Evolutionary conservation across 495 filamentous ascomycete genomes (phyloP).

Genomic region (Tuber borchii): DNA sequence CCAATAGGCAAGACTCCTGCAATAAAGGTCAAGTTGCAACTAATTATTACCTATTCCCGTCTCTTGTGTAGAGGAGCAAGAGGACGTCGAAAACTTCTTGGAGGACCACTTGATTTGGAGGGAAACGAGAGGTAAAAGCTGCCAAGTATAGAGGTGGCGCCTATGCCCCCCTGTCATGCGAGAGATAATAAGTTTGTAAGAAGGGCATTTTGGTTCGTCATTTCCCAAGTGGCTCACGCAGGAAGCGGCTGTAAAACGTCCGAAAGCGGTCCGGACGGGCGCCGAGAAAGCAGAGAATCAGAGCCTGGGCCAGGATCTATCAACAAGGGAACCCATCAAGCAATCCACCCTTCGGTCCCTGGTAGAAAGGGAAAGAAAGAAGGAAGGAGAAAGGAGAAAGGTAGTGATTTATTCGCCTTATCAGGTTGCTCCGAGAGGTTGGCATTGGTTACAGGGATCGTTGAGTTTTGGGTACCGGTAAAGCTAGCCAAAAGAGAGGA

Average conservation of each 20-base stretch:
- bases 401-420: not conserved
- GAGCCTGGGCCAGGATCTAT: not conserved
- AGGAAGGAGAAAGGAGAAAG: not conserved
- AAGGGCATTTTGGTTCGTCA: not conserved
- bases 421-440: not conserved
- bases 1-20: not conserved
- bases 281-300: not conserved
- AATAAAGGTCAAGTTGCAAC: not conserved
- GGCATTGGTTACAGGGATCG: not conserved
- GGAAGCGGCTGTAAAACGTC: not conserved
- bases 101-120: not conserved
- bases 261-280: not conserved
- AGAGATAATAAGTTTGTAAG: not conserved
- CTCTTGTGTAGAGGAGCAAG: not conserved
- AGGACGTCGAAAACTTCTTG: not conserved
- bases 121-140: not conserved
- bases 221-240: not conserved
- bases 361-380: not conserved
- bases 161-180: not conserved
- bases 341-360: not conserved
- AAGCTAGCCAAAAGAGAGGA: not conserved
- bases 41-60: not conserved
- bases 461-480: not conserved
- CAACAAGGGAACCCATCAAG: not conserved
- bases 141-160: conserved; percentile 2